These are phyloP conservation scores for Monosporascus sp. DNA, from an alignment of 2,329 filamentous ascomycete species.

Conservation along the genomic window DNA sequence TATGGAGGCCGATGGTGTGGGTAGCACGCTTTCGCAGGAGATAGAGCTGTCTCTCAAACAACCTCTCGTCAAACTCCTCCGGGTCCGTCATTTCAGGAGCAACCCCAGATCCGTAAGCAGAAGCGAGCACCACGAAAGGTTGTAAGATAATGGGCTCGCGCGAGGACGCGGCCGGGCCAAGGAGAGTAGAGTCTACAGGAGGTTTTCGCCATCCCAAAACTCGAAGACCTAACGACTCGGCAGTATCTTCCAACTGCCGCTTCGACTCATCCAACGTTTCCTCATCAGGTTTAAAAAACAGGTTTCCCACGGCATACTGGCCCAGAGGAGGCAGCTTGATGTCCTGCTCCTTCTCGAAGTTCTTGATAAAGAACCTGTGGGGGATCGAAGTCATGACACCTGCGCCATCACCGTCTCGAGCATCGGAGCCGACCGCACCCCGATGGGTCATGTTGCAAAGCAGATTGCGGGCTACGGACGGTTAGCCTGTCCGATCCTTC, in stretches of 20 bases:
- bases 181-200: constrained; percentile 85
- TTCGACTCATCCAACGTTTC: constrained; percentile 88
- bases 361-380: constrained; percentile 97
- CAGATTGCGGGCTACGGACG: constrained; percentile 68
- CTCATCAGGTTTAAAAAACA: constrained; percentile 97
- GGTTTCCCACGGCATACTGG: constrained; percentile 94
- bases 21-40: constrained; percentile 92
- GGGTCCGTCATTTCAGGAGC: constrained; percentile 74
- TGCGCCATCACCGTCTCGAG: constrained; percentile 94
- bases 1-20: constrained; percentile 89
- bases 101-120: constrained; percentile 76
- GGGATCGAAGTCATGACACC: constrained; percentile 99
- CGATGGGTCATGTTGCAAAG: constrained; percentile 99
- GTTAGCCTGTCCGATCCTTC: constrained; percentile 25
- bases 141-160: constrained; percentile 94
- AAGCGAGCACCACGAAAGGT: constrained; percentile 85
- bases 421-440: constrained; percentile 95
- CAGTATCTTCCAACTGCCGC: constrained; percentile 89
- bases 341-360: constrained; percentile 87
- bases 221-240: constrained; percentile 78
- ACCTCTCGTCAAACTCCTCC: constrained; percentile 74
- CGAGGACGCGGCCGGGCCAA: constrained; percentile 88
- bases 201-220: constrained; percentile 96
- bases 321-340: constrained; percentile 82
- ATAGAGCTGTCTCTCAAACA: constrained; percentile 91